Base-by-base conservation (phyloP, 208 protist genomes). In the Leishmania major region DNA sequence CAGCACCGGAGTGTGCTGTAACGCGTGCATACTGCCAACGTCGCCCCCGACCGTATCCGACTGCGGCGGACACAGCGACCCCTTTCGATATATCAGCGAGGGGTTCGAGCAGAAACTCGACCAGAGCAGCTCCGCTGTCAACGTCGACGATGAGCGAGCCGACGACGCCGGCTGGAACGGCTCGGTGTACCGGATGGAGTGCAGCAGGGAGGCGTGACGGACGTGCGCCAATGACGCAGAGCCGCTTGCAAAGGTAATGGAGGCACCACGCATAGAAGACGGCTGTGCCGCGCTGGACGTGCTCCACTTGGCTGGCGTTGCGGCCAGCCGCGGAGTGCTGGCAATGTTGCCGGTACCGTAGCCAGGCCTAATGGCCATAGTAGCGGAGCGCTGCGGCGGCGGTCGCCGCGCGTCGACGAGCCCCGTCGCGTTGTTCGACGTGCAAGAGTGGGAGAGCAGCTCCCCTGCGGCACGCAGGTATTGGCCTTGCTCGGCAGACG, bases 211-310 rank as follows among this genome's bases (percentile, higher is more conserved):
- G 10, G 60, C 35, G 62, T 85, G 77, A 11, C 77, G 77, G 11
- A 57, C 35, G 75, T 78, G 75, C 40, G 49, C 10, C 13, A 64
- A 37, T 19, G 77, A 80, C 1, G 66, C 67, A 28, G 79, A 82
- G n/a, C 83, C 83, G 75, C 83, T 83, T 7, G 83, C 79, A 71
- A 79, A 86, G 31, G 74, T 77, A 28, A 86, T 60, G 17, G 83
- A 83, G 64, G 83, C 57, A 1, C 83, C 78, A 3, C 78, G 79
- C 78, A 86, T 86, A 74, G 83, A 81, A 25, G 78, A 69, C n/a
- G 78, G 67, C 49, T 77, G 83, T 10, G 75, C 78, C 25, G 47
- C 60, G 66, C 45, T 83, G 47, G 62, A 66, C 17, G 83, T 80
- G 31, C 40, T 72, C 83, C 83, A 86, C 40, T 31, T 75, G 43